These are phyloP conservation scores for Chytriomyces sp. DNA, from an alignment of 192 early-diverging fungal genomes.

Conservation along the genomic window DNA sequence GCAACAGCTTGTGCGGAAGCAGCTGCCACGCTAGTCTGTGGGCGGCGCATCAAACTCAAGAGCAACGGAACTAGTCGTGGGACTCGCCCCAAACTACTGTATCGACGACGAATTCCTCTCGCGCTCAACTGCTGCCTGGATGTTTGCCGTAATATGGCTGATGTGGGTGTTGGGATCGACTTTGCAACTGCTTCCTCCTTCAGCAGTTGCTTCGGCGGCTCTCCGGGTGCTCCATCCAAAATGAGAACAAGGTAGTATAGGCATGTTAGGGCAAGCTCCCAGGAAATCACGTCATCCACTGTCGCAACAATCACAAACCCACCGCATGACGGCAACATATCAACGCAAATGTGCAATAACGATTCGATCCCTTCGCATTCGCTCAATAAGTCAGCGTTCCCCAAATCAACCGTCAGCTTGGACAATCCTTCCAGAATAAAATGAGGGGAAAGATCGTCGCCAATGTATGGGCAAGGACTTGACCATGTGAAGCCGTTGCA, in stretches of 20 bases:
- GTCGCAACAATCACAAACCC: neutral
- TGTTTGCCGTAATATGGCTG: no score
- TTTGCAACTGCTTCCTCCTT: neutral
- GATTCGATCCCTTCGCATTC: slow-evolving; percentile 1
- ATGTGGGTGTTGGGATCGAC: no score
- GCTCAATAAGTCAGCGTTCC: slow-evolving; percentile 13
- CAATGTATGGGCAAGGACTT: neutral
- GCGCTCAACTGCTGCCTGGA: no score
- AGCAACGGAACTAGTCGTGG: slow-evolving; percentile 14
- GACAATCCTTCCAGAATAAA: slow-evolving; percentile 7
- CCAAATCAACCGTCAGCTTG: slow-evolving; percentile 9
- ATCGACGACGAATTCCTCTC: no score
- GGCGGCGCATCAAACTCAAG: slow-evolving; percentile 6
- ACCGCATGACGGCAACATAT: slow-evolving; percentile 4
- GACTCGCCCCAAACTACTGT: neutral
- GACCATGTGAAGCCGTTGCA: neutral
- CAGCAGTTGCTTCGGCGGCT: neutral
- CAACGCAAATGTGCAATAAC: neutral
- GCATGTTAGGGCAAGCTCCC: slow-evolving; percentile 16
- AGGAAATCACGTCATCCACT: slow-evolving; percentile 1
- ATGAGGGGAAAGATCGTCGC: slow-evolving; percentile 11
- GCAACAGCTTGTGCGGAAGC: neutral
- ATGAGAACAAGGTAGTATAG: slow-evolving; percentile 24
- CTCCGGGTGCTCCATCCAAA: slow-evolving; percentile 20
- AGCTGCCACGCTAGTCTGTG: neutral